These are phyloP conservation scores for Phaffia australis DNA, from an alignment of 768 basidiomycete genomes.

Conservation along the genomic window DNA sequence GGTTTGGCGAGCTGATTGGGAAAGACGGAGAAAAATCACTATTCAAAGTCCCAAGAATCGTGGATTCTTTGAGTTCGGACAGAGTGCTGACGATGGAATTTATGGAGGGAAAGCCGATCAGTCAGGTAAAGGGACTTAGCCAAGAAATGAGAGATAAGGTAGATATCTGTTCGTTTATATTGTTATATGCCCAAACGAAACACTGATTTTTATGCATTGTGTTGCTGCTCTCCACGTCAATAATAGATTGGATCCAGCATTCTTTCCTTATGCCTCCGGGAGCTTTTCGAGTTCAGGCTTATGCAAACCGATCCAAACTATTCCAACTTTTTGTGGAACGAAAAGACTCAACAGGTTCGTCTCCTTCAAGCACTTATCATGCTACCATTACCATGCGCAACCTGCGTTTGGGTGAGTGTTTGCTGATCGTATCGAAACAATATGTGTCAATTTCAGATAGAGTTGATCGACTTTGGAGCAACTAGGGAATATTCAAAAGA, in stretches of 20 bases:
- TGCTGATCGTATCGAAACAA: not conserved
- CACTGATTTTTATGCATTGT: not conserved
- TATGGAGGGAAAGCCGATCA: constrained; percentile 70
- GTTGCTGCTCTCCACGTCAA: not conserved
- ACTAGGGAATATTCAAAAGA: constrained; percentile 70
- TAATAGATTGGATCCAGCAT: constrained; percentile 69
- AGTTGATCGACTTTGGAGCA: constrained; percentile 92
- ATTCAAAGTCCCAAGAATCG: constrained; percentile 71
- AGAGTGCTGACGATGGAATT: constrained; percentile 82
- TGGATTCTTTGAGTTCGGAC: constrained; percentile 68
- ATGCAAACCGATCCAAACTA: constrained; percentile 99
- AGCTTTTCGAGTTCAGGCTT: constrained; percentile 76
- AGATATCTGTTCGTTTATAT: constrained; percentile 23
- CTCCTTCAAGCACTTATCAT: not conserved
- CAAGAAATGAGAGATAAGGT: constrained; percentile 67
- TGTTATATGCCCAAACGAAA: not conserved
- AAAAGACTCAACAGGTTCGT: constrained; percentile 50
- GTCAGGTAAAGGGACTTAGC: constrained; percentile 47
- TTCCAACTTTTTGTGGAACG: constrained; percentile 92
- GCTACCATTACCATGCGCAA: not conserved
- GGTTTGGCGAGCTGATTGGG: constrained; percentile 43
- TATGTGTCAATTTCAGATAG: constrained; percentile 45
- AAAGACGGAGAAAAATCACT: constrained; percentile 44
- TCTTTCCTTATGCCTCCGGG: constrained; percentile 73
- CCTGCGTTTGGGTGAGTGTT: not conserved